These are phyloP conservation scores for Echria macrotheca DNA, from an alignment of 495 filamentous ascomycete genomes.

Conservation along the genomic window DNA sequence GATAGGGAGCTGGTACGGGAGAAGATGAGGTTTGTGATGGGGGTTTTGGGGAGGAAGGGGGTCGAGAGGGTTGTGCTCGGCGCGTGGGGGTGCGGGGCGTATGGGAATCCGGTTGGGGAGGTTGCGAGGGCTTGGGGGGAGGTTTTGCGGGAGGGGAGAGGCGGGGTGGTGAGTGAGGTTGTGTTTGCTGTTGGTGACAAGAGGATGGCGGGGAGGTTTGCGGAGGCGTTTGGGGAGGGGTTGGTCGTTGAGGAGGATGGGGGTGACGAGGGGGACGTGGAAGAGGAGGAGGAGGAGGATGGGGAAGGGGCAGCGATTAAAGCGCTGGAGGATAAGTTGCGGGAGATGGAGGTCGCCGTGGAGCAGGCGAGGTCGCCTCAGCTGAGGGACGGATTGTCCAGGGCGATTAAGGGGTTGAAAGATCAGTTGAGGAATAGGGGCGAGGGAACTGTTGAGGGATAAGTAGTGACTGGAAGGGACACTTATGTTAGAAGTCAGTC, in stretches of 20 bases:
- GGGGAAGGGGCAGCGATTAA: not conserved
- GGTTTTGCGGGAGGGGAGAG: constrained; percentile 43
- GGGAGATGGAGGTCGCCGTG: not conserved
- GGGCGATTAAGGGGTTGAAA: not conserved
- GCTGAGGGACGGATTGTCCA: not conserved
- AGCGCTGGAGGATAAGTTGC: not conserved
- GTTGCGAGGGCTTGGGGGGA: constrained; percentile 57
- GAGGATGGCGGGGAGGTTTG: constrained; percentile 17
- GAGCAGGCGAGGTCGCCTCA: constrained; percentile 1
- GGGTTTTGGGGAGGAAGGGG: constrained; percentile 47
- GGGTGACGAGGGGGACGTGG: not conserved
- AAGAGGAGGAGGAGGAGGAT: not conserved
- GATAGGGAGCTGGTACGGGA: constrained; percentile 49
- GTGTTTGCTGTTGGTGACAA: constrained; percentile 44
- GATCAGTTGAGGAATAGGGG: constrained; percentile 1
- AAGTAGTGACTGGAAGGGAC: too few species aligned
- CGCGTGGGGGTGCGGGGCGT: constrained; percentile 64
- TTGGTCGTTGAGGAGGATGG: not conserved
- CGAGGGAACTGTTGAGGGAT: too few species aligned
- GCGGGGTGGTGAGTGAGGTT: constrained; percentile 39
- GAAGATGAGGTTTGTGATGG: constrained; percentile 58
- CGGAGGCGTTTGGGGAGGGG: constrained; percentile 1
- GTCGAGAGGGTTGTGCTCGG: constrained; percentile 56
- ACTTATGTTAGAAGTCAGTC: too few species aligned
- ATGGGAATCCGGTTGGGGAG: constrained; percentile 55